Evolutionary conservation across 441 rosid genomes (phyloP).

Genomic region (Bocquillonia castaneifolia): DNA sequence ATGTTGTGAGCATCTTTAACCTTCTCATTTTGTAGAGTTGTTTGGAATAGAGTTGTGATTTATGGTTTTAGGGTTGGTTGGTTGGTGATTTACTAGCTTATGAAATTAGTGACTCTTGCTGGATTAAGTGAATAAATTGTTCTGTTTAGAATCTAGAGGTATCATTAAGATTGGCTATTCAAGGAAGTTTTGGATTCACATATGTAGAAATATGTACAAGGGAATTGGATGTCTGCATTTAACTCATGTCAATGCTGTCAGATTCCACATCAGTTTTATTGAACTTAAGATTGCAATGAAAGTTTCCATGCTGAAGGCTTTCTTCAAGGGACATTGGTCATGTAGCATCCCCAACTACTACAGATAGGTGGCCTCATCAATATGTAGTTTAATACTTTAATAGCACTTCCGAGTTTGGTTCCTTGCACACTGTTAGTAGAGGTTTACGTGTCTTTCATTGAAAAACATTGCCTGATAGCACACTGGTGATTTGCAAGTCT

Average conservation of each 20-base stretch:
- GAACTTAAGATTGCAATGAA: not conserved
- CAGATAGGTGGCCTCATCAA: not conserved
- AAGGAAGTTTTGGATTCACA: not conserved
- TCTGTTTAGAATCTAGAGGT: not conserved
- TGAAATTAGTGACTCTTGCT: not conserved
- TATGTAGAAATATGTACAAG: not conserved
- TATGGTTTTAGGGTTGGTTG: not conserved
- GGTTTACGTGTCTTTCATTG: not conserved
- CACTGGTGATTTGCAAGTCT: not conserved
- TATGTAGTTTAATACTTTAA: too few species aligned
- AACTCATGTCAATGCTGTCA: not conserved
- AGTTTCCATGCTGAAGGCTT: not conserved
- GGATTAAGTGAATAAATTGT: not conserved
- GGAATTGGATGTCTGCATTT: not conserved
- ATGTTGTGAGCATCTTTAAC: conserved; percentile 55
- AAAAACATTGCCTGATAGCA: not conserved
- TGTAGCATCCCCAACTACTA: not conserved
- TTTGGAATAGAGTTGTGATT: not conserved
- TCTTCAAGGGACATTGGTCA: not conserved
- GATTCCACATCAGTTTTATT: not conserved
- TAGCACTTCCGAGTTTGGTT: not conserved
- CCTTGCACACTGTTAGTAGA: not conserved
- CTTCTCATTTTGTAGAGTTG: not conserved
- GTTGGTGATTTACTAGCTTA: not conserved
- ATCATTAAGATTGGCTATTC: not conserved